Base-by-base conservation (phyloP, 805 yeast species). In the Nadsonia fulvescens region DNA sequence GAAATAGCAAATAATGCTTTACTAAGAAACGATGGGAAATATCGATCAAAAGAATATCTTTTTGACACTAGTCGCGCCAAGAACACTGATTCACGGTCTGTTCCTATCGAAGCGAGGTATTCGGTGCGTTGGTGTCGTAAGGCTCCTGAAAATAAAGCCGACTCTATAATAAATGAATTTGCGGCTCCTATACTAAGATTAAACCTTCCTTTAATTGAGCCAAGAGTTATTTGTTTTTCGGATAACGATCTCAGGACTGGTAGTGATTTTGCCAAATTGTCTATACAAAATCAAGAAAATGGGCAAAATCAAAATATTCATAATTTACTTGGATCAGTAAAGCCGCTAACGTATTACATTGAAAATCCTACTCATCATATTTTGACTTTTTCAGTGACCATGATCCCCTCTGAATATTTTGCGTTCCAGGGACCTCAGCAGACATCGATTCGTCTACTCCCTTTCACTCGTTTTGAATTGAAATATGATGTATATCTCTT, bases 351-450 rank as follows among this genome's bases (percentile, higher is more conserved):
- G 8, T 77, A 65, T 41, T 55, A 58, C 27, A 40, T 78, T 25
- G 92, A 78, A 41, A 78, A 78, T 40, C 82, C 91, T 8, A 73
- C 91, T 0, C 58, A 74, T 3, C 55, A 73, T 22, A 61, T 72
- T 3, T 67, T 79, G 35, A 66, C 68, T 7, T 79, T 75, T 37
- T 49, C 70, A 8, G 54, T 69, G 3, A 51, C 56, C 8, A 45
- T 69, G 44, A 47, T 49, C 3, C 33, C 54, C 2, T 51, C 56
- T 22, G 51, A 50, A 13, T 46, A 38, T 37, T 61, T 47, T 42
- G 53, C 44, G 20, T 55, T 35, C 32, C 55, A 38, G 41, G 66
- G 44, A 10, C 49, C 37, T 31, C 56, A 49, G 29, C 36, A 35
- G 14, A 25, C 35, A 18, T 37, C 43, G 9, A 30, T 47, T 6